Conservation (phyloP, 108 stramenopile genomes). For the Schizochytrium sp. region DNA sequence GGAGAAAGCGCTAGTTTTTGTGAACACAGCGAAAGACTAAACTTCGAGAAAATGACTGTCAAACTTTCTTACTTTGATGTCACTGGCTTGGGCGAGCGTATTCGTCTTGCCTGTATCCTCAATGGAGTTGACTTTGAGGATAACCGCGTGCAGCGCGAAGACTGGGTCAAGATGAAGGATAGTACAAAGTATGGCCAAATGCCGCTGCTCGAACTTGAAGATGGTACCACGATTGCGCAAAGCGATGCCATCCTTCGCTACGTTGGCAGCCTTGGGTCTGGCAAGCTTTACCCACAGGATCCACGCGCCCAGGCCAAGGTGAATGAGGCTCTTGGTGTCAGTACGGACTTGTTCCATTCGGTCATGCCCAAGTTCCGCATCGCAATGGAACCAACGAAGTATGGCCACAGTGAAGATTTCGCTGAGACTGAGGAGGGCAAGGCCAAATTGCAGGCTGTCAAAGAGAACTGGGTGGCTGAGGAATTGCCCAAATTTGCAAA, state of each 20-base stretch:
- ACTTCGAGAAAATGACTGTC: neutral
- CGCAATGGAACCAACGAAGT: conserved; percentile 73
- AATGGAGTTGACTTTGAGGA: conserved; percentile 73
- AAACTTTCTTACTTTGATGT: conserved; percentile 82
- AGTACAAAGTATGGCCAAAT: conserved; percentile 69
- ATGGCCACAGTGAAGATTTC: conserved; percentile 75
- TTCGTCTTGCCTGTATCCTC: conserved; percentile 75
- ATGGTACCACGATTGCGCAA: conserved; percentile 67
- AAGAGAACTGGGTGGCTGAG: conserved; percentile 71
- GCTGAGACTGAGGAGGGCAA: conserved; percentile 75
- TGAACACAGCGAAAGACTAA: no score
- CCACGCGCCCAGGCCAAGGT: no score
- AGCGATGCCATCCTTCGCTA: conserved; percentile 78
- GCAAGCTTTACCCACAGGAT: neutral
- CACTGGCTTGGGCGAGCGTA: conserved; percentile 78
- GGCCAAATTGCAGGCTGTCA: conserved; percentile 71
- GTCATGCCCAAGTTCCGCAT: conserved; percentile 62
- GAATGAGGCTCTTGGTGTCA: no score
- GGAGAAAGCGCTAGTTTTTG: no score
- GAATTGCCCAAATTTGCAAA: conserved; percentile 75
- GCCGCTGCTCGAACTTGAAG: conserved; percentile 73
- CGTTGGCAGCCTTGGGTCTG: conserved; percentile 68
- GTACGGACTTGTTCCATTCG: no score
- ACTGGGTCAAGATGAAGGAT: conserved; percentile 79
- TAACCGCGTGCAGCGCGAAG: conserved; percentile 70